Evolutionary conservation across 2,329 filamentous ascomycete genomes (phyloP).

Genomic region (Chaetothyriales sp.): DNA sequence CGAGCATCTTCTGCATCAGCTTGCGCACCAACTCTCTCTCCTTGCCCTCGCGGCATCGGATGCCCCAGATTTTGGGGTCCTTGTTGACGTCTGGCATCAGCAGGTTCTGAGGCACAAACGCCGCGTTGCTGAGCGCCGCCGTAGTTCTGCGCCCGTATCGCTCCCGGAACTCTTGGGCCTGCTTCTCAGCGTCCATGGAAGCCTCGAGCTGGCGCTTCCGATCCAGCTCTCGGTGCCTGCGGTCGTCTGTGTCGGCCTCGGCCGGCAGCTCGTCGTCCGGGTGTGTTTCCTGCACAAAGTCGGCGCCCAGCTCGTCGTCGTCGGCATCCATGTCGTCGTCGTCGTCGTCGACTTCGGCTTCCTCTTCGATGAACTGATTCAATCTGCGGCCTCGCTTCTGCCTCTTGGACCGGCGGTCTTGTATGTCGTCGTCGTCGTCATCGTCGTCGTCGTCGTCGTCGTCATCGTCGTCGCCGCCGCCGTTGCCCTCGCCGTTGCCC

Average conservation of each 20-base stretch:
- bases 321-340: constrained; percentile 80
- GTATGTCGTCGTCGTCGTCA: constrained; percentile 20
- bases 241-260: constrained; percentile 72
- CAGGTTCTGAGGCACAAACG: constrained; percentile 69
- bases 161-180: constrained; percentile 73
- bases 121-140: constrained; percentile 51
- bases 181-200: constrained; percentile 84
- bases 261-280: constrained; percentile 71
- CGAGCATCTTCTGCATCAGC: constrained; percentile 78
- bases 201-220: constrained; percentile 75
- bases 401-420: constrained; percentile 61
- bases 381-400: constrained; percentile 52
- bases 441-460: constrained; percentile 41
- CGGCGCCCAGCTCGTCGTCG: constrained; percentile 75
- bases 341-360: constrained; percentile 92
- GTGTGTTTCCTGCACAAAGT: constrained; percentile 79
- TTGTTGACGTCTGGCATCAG: constrained; percentile 75
- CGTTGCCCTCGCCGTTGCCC: constrained; percentile 24
- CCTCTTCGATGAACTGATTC: constrained; percentile 88
- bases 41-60: constrained; percentile 88
- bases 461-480: constrained; percentile 26
- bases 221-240: constrained; percentile 86
- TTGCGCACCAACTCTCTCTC: constrained; percentile 80
- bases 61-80: constrained; percentile 90
- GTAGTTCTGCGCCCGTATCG: constrained; percentile 70